Conservation (phyloP, 2,329 filamentous ascomycete genomes). For the Sporothrix brasiliensis region DNA sequence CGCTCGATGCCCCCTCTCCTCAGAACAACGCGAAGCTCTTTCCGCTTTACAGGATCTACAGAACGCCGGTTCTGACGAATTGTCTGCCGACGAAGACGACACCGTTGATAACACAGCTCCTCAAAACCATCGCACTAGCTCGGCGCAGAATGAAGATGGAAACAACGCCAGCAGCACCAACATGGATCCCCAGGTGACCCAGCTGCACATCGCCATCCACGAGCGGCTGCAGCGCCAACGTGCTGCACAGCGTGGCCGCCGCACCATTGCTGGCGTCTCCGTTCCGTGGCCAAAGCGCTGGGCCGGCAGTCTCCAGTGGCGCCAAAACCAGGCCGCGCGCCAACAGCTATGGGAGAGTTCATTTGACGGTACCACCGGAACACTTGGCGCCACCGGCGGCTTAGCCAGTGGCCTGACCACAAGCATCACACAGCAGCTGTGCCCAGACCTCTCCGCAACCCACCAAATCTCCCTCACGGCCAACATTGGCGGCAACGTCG, state of each 20-base stretch:
- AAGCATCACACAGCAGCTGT: background rate
- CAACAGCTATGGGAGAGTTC: conserved; percentile 28
- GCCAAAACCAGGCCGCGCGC: conserved; percentile 4
- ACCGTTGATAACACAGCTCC: background rate
- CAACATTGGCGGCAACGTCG: background rate
- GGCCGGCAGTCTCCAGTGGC: conserved; percentile 27
- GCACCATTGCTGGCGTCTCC: background rate
- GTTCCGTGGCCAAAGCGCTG: conserved; percentile 28
- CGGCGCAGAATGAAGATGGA: background rate
- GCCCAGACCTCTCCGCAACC: background rate
- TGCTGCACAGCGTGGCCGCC: background rate
- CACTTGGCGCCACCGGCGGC: background rate
- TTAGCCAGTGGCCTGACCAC: background rate
- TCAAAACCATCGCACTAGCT: background rate
- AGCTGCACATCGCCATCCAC: conserved; percentile 27
- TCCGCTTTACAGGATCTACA: background rate
- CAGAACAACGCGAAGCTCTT: background rate
- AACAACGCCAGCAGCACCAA: no score
- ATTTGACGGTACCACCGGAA: conserved; percentile 20
- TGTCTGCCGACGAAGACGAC: background rate
- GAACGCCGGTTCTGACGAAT: background rate
- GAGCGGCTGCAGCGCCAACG: conserved; percentile 13
- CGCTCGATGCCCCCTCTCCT: background rate
- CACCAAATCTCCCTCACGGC: background rate
- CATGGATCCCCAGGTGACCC: background rate